Base-by-base conservation (phyloP, 768 basidiomycete genomes). In the Mycena vitilis region DNA sequence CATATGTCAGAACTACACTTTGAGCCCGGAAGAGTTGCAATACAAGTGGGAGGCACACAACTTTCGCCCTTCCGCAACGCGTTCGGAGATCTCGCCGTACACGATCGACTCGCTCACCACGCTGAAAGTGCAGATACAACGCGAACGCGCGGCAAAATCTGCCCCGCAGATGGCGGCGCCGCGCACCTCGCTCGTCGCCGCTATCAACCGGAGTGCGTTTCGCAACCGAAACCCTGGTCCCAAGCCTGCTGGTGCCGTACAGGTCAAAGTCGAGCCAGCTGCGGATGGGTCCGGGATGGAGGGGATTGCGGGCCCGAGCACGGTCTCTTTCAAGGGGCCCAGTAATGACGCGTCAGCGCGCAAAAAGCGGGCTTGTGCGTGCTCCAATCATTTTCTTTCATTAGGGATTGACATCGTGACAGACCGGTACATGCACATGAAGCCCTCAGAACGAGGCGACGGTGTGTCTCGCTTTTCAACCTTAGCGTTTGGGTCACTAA, bases 401-500 rank as follows among this genome's bases (percentile, higher is more conserved):
- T 0, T 30, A 30, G 34, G 45, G 6, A 47, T 30, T 60, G 34
- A 71, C 56, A 40, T 16, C 9, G 30, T 15, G 30, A 30, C 44
- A 94, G 92, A 91, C 85, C 88, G 93, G 36, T 99, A 98, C 77
- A 96, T 97, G 96, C 95, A 93, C 75, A 96, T 98, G 78, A 95
- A 94, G 80, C 84, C 92, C 30, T 88, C 89, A 2, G 93, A 94
- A 75, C 84, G 96, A 53, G 91, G 94, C 69, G 92, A 92, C 85
- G 90, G 95, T 95, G 72, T 55, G 78, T 73, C 45, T 40, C 40
- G 10, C 23, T 8, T 15, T 52, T 20, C 30, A 25, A 30, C 18
- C 36, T 34, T 56, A 4, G n/a, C 8, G 40, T 5, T 23, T 34
- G 23, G 13, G 25, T 34, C 18, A 25, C 48, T 44, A n/a, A n/a